Conservation (phyloP, 2,329 filamentous ascomycete genomes). For the Trichoderma afroharzianum region DNA sequence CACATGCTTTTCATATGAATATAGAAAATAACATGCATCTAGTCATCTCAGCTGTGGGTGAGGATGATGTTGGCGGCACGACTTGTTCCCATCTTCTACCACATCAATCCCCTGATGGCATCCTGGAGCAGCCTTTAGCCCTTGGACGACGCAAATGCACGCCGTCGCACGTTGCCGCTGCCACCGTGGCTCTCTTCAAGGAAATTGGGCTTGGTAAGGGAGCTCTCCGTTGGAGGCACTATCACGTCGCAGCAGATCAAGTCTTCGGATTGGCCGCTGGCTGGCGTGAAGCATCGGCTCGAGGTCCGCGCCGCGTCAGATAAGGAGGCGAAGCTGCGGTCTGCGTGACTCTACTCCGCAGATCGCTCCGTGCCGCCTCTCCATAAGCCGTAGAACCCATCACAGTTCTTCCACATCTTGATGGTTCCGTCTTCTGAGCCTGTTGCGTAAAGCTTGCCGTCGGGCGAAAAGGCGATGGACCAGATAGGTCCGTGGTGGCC, state of each 20-base stretch:
- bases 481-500: constrained; percentile 97
- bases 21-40: neutral
- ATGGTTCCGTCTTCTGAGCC: constrained; percentile 97
- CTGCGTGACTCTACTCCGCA: constrained; percentile 35
- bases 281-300: constrained; percentile 18
- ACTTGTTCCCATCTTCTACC: neutral
- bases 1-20: neutral
- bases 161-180: neutral
- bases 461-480: constrained; percentile 91
- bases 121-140: neutral
- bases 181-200: neutral
- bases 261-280: constrained; percentile 16
- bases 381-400: constrained; percentile 63
- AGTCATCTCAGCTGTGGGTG: neutral
- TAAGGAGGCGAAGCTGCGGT: constrained; percentile 24
- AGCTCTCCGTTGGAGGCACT: neutral
- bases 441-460: constrained; percentile 93
- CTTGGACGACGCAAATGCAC: neutral
- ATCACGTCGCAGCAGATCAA: neutral
- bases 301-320: constrained; percentile 19
- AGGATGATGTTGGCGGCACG: neutral
- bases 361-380: constrained; percentile 44
- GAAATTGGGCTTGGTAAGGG: neutral
- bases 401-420: constrained; percentile 78
- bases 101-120: neutral